Evolutionary conservation across 2,329 filamentous ascomycete genomes (phyloP), one percentile per base, ranked within the genome.

Genomic region (Cladobotryum protrusum): DNA sequence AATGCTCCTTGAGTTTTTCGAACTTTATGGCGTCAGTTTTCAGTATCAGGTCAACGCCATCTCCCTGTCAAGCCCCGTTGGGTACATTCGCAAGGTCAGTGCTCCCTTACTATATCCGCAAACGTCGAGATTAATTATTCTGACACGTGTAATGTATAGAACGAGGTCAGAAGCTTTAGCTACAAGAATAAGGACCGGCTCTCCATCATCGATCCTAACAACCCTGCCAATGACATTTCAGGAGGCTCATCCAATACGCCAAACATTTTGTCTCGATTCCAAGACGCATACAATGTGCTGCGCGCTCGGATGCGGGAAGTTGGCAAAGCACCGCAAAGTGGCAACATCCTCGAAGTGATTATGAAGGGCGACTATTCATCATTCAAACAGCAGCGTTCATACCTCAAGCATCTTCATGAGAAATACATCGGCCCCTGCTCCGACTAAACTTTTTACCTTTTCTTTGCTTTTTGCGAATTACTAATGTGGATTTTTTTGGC

Each of bases 151-250:
- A 5, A 43, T 13, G 4, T 12, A 0, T 40, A 81, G 77, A 67
- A 62, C 35, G 62, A 72, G 20, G 74, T 77, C 14, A 64, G 55
- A 29, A 63, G 61, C 1, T 64, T 83, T 46, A 66, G 73, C 4
- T 81, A 85, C 60, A 80, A 78, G 59, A 83, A 84, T 60, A 68
- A 66, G 13, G 76, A 85, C 45, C 82, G 89, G 1, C 75, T 99
- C 2, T 87, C 86, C 8, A 96, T 99, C 59, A 86, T 96, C 52
- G 93, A 99, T 62, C 93, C 93, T 0, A 96, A 97, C 66, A 87
- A 88, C 52, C 66, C 80, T 0, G 72, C 77, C 20, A 97, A 97
- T 64, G 93, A 99, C 61, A 93, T 99, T 20, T 85, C 93, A 0
- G 90, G 90, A 9, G 91, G 91, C 9, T 93, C 90, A 0, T 78